Conservation (phyloP, 2,329 filamentous ascomycete genomes). For the Exophiala phaeomuriformis region DNA sequence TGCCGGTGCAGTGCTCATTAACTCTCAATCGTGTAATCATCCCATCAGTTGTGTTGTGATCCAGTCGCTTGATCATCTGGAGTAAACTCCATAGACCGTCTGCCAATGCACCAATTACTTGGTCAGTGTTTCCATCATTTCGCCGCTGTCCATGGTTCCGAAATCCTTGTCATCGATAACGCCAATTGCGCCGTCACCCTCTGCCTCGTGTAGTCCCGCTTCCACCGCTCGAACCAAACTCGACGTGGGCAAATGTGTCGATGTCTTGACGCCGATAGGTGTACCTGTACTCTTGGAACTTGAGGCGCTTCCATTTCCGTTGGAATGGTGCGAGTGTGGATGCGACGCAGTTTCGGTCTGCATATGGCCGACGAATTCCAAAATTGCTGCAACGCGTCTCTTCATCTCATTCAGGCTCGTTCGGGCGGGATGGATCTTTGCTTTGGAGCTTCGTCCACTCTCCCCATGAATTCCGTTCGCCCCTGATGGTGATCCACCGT, state of each 20-base stretch:
- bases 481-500: constrained; percentile 31
- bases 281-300: constrained; percentile 29
- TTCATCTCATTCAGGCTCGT: constrained; percentile 85
- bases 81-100: constrained; percentile 55
- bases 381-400: constrained; percentile 70
- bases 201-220: constrained; percentile 31
- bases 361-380: constrained; percentile 83
- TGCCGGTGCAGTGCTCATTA: background rate
- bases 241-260: constrained; percentile 24
- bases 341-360: constrained; percentile 74
- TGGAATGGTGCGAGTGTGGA: constrained; percentile 37
- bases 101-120: constrained; percentile 80
- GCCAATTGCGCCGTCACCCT: constrained; percentile 21
- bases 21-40: background rate
- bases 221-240: constrained; percentile 32
- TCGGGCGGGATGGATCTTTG: constrained; percentile 48
- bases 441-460: constrained; percentile 54
- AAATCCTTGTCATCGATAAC: constrained; percentile 49
- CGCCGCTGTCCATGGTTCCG: constrained; percentile 66
- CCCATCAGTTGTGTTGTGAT: background rate
- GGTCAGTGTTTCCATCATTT: constrained; percentile 86
- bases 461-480: constrained; percentile 52
- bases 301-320: constrained; percentile 26
- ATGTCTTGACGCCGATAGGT: constrained; percentile 17
- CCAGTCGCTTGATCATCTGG: constrained; percentile 8